Conservation (phyloP, 148 eudicot species). For the Tetragonia tetragonoides region DNA sequence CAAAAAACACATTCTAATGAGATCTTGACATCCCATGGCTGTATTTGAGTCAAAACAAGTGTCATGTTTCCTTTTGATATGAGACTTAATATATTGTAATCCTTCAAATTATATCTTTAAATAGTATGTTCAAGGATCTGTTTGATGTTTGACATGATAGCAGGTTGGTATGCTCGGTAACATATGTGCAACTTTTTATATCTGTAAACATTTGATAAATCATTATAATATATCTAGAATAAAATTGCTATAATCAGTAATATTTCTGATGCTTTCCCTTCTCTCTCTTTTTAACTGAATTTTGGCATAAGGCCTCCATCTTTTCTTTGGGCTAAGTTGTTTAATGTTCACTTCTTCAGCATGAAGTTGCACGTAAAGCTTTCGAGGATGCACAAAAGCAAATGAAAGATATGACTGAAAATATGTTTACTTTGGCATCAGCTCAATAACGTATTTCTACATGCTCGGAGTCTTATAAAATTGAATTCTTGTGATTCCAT, state of each 20-base stretch:
- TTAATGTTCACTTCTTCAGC: conserved; percentile 46
- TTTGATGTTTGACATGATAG: neutral
- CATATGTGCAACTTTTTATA: neutral
- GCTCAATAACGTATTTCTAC: neutral
- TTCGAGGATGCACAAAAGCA: conserved; percentile 73
- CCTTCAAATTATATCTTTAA: no score
- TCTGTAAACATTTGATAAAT: neutral
- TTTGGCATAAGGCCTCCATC: neutral
- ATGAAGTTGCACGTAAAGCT: conserved; percentile 73
- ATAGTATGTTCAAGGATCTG: neutral
- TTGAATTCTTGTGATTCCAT: conserved; percentile 24
- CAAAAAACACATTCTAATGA: conserved; percentile 2
- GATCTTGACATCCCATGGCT: neutral
- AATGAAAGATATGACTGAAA: conserved; percentile 52
- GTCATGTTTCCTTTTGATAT: neutral
- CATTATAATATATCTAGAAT: neutral
- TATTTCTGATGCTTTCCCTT: neutral
- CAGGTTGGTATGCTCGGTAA: neutral
- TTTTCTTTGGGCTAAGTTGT: neutral
- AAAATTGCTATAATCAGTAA: neutral
- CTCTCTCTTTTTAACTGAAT: neutral
- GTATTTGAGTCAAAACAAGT: neutral
- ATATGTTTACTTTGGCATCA: conserved; percentile 23
- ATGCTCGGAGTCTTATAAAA: conserved; percentile 1
- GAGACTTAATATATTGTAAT: no score